Base-by-base conservation (phyloP, 805 yeast species). In the Kluyveromyces siamensis region DNA sequence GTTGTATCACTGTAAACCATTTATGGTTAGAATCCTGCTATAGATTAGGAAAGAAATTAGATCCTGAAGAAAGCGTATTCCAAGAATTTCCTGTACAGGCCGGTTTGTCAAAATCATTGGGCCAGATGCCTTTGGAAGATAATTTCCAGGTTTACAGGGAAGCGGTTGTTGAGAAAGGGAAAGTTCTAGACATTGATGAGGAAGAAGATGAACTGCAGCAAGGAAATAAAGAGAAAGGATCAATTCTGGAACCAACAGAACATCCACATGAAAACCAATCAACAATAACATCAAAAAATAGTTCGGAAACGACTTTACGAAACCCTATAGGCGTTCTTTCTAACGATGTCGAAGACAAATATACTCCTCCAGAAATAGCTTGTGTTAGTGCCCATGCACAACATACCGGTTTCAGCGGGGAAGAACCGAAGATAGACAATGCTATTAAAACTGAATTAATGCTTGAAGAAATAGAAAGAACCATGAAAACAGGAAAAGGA, bases 11-110 rank as follows among this genome's bases (percentile, higher is more conserved):
- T 19, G 81, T 87, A 1, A 89, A 85, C 59, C 96, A 88, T 65
- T 60, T 82, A 13, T 91, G 99, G 99, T 66, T 91, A 13, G 98
- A 91, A 59, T 90, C 86, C 48, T 76, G 88, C 40, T 91, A 56
- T 47, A 46, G 52, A 43, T n/a, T 44, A 17, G 65, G 59, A 13
- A 48, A 44, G 6, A 50, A 54, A 37, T 36, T 55, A 6, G 51
- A 55, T 45, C 46, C 53, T 5, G n/a, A 25, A 18, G 40, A 37
- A 8, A 38, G 30, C 2, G 41, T 33, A 18, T 49, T 46, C 36
- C 36, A 33, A 9, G 41, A 38, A n/a, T 33, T 44, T 13, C 53
- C 55, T 7, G 52, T 49, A 17, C 37, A 37, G 4, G 54, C 52
- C 14, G 57, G 60, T 27, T 41, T 59, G 13, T 16, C 25, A 3